These are phyloP conservation scores for Penicillium maclennaniae DNA, from an alignment of 495 filamentous ascomycete species.

Conservation along the genomic window DNA sequence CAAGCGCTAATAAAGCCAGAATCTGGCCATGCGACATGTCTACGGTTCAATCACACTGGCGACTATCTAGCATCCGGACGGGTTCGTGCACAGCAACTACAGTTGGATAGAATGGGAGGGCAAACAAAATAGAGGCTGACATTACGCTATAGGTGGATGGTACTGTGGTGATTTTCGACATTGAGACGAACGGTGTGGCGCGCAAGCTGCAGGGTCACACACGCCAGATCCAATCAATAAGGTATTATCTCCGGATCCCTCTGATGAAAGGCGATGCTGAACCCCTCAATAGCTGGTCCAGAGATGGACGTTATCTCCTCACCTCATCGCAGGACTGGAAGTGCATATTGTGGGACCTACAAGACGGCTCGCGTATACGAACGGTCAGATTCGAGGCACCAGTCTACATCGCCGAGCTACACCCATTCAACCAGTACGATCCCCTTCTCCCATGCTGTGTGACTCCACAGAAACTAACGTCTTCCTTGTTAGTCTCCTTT, in stretches of 20 bases:
- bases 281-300: conserved; percentile 69
- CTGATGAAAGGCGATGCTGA: conserved; percentile 12
- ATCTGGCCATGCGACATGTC: conserved; percentile 61
- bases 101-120: neutral
- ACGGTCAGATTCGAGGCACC: conserved; percentile 83
- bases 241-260: conserved; percentile 27
- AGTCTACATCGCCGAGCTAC: conserved; percentile 90
- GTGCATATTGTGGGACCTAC: conserved; percentile 89
- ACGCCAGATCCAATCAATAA: conserved; percentile 80
- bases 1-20: conserved; percentile 28
- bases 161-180: conserved; percentile 90
- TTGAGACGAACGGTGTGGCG: conserved; percentile 93
- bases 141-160: conserved; percentile 62
- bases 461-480: neutral
- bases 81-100: conserved; percentile 39
- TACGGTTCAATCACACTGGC: conserved; percentile 91
- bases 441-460: neutral
- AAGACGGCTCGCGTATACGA: conserved; percentile 63
- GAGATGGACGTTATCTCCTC: conserved; percentile 87
- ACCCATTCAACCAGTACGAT: conserved; percentile 84
- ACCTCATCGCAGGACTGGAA: conserved; percentile 95
- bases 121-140: neutral
- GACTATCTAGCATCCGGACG: conserved; percentile 92
- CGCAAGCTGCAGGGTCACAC: conserved; percentile 90
- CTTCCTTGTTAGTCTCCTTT: conserved; percentile 56